phyloP scores from a whole-genome alignment of 2,329 filamentous ascomycete genomes.

The Fusarium verticillioides region DNA sequence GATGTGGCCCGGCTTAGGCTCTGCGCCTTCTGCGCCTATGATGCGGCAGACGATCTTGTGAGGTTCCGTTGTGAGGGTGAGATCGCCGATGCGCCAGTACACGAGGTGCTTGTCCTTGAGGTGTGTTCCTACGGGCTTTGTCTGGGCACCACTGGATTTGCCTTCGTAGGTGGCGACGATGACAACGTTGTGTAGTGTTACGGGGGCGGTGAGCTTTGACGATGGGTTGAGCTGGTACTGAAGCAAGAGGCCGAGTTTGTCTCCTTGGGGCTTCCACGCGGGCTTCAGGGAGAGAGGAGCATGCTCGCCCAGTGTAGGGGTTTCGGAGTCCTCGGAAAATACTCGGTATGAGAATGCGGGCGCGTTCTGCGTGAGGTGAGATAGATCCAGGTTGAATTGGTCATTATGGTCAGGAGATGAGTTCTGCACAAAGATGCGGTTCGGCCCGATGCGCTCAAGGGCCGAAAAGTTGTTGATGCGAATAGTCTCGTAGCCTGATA shows the following conservation, averaged over 20 bases:
- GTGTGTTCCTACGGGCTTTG: slow-evolving; percentile 83
- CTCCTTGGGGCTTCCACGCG: slow-evolving; percentile 84
- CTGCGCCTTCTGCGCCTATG: slow-evolving; percentile 74
- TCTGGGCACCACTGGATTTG: slow-evolving; percentile 74
- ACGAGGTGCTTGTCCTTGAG: slow-evolving; percentile 80
- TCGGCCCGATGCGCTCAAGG: slow-evolving; percentile 94
- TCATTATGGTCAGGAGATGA: slow-evolving; percentile 73
- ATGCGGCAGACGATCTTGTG: slow-evolving; percentile 88
- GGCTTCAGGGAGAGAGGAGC: slow-evolving; percentile 80
- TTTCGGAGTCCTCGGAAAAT: slow-evolving; percentile 72
- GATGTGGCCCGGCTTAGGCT: slow-evolving; percentile 77
- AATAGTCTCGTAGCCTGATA: slow-evolving; percentile 71
- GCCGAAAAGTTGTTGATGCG: slow-evolving; percentile 87
- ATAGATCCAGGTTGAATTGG: slow-evolving; percentile 81
- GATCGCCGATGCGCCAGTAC: slow-evolving; percentile 83
- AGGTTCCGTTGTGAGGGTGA: slow-evolving; percentile 73
- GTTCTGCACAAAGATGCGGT: slow-evolving; percentile 88
- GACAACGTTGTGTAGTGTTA: slow-evolving; percentile 75
- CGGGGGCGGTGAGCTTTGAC: slow-evolving; percentile 58
- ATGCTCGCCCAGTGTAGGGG: slow-evolving; percentile 60
- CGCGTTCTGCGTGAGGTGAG: slow-evolving; percentile 76
- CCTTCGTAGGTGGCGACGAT: slow-evolving; percentile 79
- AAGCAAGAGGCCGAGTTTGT: slow-evolving; percentile 87
- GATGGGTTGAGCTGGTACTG: slow-evolving; percentile 85
- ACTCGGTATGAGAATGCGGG: slow-evolving; percentile 95